Base-by-base conservation (phyloP, 2,329 filamentous ascomycete species). In the Achaetomium macrosporum region DNA sequence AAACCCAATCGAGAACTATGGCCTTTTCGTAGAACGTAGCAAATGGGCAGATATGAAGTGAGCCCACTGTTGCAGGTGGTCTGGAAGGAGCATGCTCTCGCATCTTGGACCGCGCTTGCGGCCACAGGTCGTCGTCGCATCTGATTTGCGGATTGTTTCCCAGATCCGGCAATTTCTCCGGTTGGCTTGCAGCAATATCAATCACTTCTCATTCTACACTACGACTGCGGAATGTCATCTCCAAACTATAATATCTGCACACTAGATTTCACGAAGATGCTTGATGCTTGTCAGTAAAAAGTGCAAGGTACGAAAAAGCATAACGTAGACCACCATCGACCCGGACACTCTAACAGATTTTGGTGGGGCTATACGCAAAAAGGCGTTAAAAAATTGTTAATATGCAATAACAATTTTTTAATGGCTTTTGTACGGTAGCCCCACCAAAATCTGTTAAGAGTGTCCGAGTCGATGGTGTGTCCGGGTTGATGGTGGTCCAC, bases 141-240 rank as follows among this genome's bases (percentile, higher is more conserved):
- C 17, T 47, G 43, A 42, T 52, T 52, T 15, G 43, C 39, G 50
- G 44, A 13, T n/a, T 31, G 20, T 45, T 47, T 51, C 52, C 44
- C 25, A 2, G 29, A 51, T 51, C n/a, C 33, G 52, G 52, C 47
- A 54, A 30, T 48, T 31, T 50, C 40, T 33, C 52, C 52, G 47
- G 40, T 19, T 47, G 25, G 39, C 35, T 16, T 41, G 15, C 47
- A 47, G 50, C 50, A 48, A 29, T 20, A 33, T 11, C 39, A 47
- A 31, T 41, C 51, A 16, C 17, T 29, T 10, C 46, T 46, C 41
- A 49, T 53, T 44, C 7, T 15, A 15, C 33, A 36, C 11, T 5
- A 15, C 7, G 33, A 35, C 33, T 35, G 10, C 15, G 33, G 10
- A 15, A 35, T 11, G 4, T 11, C 46, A 33, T 33, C 16, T 25